phyloP scores from a whole-genome alignment of 495 filamentous ascomycete genomes.

The Bathelium albidoporum region DNA sequence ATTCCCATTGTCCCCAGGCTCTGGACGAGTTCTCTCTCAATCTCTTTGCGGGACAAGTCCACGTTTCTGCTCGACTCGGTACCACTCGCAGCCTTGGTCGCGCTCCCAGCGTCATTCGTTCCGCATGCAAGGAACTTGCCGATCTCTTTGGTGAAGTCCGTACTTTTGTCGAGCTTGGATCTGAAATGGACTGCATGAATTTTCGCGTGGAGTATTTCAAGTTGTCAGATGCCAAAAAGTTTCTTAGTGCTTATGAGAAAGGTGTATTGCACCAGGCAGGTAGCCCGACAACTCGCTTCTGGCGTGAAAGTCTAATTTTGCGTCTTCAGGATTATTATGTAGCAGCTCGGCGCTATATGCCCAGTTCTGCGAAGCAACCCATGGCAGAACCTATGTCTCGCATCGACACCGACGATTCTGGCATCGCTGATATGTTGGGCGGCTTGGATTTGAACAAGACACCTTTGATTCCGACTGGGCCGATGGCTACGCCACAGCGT shows the following conservation, averaged over 20 bases:
- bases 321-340: neutral
- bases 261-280: neutral
- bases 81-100: neutral
- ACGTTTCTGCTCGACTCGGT: neutral
- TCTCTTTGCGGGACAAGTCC: neutral
- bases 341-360: neutral
- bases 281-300: neutral
- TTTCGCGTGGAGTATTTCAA: slow-evolving; percentile 19
- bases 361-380: neutral
- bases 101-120: neutral
- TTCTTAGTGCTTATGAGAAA: neutral
- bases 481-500: neutral
- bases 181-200: neutral
- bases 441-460: neutral
- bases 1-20: neutral
- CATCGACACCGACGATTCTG: neutral
- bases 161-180: slow-evolving; percentile 1
- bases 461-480: neutral
- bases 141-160: slow-evolving; percentile 10
- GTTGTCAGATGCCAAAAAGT: slow-evolving; percentile 12
- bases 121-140: slow-evolving; percentile 4
- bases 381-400: neutral
- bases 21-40: neutral
- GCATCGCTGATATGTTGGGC: neutral
- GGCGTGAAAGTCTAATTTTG: neutral